These are phyloP conservation scores for Ophiocordyceps australis DNA, from an alignment of 2,329 filamentous ascomycete genomes.

Conservation along the genomic window DNA sequence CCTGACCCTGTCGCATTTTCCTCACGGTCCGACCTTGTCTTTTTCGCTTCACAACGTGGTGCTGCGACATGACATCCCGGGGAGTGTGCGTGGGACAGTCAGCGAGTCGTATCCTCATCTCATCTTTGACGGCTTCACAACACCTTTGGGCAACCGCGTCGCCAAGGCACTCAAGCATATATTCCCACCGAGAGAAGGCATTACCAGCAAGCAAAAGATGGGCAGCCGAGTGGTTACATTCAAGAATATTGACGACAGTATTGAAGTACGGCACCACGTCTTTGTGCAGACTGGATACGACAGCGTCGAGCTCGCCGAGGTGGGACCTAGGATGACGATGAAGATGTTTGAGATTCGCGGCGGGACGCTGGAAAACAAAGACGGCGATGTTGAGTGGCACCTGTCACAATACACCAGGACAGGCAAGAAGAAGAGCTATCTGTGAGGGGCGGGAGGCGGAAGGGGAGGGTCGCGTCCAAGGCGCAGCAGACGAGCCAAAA, in stretches of 20 bases:
- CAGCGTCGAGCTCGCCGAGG: slow-evolving; percentile 74
- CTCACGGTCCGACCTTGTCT: slow-evolving; percentile 62
- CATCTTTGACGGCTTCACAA: slow-evolving; percentile 87
- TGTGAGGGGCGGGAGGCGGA: too few relatives aligned
- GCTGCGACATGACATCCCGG: slow-evolving; percentile 81
- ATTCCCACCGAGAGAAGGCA: slow-evolving; percentile 73
- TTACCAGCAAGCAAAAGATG: slow-evolving; percentile 53
- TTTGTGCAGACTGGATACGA: slow-evolving; percentile 88
- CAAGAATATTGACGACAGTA: slow-evolving; percentile 83
- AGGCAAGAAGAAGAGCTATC: slow-evolving; percentile 57
- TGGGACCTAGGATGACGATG: slow-evolving; percentile 96
- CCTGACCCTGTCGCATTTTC: slow-evolving; percentile 71
- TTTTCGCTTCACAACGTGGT: slow-evolving; percentile 90
- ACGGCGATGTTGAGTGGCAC: slow-evolving; percentile 93
- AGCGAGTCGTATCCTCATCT: slow-evolving; percentile 87
- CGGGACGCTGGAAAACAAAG: slow-evolving; percentile 84
- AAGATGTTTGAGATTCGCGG: slow-evolving; percentile 80
- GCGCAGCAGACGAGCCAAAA: too few relatives aligned
- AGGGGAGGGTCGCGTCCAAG: too few relatives aligned
- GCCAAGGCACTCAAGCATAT: slow-evolving; percentile 86
- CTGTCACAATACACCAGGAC: slow-evolving; percentile 91
- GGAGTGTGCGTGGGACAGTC: slow-evolving; percentile 70
- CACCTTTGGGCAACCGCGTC: slow-evolving; percentile 61
- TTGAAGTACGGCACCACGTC: slow-evolving; percentile 68
- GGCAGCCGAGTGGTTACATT: slow-evolving; percentile 85